These are phyloP conservation scores for Botryotinia convoluta DNA, from an alignment of 2,329 filamentous ascomycete species.

Conservation along the genomic window DNA sequence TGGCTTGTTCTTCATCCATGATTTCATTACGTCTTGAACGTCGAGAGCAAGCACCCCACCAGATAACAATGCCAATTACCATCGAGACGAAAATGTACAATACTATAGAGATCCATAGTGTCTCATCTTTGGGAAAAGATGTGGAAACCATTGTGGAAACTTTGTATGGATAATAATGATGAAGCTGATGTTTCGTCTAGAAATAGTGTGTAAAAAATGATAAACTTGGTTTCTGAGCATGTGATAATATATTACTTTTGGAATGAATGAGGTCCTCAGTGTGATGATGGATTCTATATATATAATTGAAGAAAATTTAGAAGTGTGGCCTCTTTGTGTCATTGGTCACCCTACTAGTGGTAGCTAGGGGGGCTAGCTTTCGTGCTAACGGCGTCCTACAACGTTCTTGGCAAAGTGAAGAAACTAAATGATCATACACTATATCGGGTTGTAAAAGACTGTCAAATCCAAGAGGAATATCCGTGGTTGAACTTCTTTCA, in stretches of 20 bases:
- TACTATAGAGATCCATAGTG: not conserved
- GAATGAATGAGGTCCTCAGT: too few species aligned
- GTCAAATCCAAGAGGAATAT: not conserved
- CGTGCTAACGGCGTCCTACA: not conserved
- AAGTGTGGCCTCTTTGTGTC: not conserved
- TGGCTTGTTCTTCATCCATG: not conserved
- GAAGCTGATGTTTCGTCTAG: not conserved
- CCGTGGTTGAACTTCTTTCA: not conserved
- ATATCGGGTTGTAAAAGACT: not conserved
- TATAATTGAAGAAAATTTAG: not conserved
- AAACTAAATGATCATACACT: not conserved
- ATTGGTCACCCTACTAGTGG: not conserved
- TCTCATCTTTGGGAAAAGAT: not conserved
- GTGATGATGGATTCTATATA: not conserved
- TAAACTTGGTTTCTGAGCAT: not conserved
- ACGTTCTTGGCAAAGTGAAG: not conserved
- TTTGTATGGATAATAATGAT: too few species aligned
- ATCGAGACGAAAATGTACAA: not conserved
- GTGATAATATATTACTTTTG: not conserved
- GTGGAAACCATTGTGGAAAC: not conserved
- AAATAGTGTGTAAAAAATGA: not conserved
- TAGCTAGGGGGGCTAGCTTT: not conserved
- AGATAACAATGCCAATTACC: not conserved
- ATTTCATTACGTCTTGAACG: not conserved
- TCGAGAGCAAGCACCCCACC: not conserved